Base-by-base conservation (phyloP, 768 basidiomycete species). In the Russula virescens region DNA sequence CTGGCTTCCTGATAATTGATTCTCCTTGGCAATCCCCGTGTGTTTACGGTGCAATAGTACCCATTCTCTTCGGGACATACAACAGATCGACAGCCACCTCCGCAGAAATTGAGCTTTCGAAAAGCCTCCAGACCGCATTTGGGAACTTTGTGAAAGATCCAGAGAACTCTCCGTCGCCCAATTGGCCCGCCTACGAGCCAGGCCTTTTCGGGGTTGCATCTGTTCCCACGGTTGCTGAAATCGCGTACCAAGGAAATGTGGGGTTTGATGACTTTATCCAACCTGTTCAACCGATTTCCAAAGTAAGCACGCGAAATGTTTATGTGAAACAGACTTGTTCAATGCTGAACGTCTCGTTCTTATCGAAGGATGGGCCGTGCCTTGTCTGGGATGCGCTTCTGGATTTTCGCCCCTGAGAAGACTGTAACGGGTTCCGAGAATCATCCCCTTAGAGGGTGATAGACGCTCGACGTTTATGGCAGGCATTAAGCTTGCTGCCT, bases 61-160 rank as follows among this genome's bases (percentile, higher is more conserved):
- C 21, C 5, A 64, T 68, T 38, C 58, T 72, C 18, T 73, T 73
- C 56, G 72, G 71, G 16, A 71, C 71, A 3, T 70, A 62, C 65
- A 72, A 70, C 43, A 46, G 6, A 23, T 55, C 62, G 2, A 71
- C 71, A 0, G 72, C 70, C 0, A 69, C 71, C 2, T 46, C 61
- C 1, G 38, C 65, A 13, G 69, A 73, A 53, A 64, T 19, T n/a
- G 62, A 65, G 28, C 56, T 72, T 23, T 73, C 71, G 0, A n/a
- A 54, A 16, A 73, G 66, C 19, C 62, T 71, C 54, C 58, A 60
- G 46, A 50, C 58, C 13, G 58, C 63, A 3, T 60, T 64, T 10
- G 50, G 26, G 16, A 60, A 60, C 10, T 60, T 64, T n/a, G 47
- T 19, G 31, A 64, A 60, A 23, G 25, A 64, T 18, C 52, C 58